Conservation (phyloP, 2,329 filamentous ascomycete species). For the Cordyceps farinosa region DNA sequence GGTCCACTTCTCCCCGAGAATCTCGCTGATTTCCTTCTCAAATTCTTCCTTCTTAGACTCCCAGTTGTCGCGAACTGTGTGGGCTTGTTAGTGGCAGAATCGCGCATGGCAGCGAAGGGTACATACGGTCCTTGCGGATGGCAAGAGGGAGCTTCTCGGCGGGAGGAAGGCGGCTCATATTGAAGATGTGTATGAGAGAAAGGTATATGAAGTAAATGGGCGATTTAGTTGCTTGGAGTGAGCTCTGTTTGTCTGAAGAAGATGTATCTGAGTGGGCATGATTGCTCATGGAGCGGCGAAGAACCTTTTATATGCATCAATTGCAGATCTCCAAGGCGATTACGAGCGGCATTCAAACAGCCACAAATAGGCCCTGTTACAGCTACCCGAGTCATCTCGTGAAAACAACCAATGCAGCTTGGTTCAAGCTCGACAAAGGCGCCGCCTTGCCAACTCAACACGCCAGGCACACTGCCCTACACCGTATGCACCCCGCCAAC, state of each 20-base stretch:
- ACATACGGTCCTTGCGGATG: conserved; percentile 49
- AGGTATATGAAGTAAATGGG: too few species aligned
- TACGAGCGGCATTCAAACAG: background rate
- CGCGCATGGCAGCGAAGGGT: too few species aligned
- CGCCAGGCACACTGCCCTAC: conserved; percentile 1
- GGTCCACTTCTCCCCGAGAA: conserved; percentile 48
- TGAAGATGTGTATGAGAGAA: background rate
- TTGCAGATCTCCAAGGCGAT: background rate
- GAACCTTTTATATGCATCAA: background rate
- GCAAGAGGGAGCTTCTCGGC: conserved; percentile 49
- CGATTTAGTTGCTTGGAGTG: background rate
- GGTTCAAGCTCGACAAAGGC: background rate
- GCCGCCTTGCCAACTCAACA: background rate
- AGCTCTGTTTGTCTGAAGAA: background rate
- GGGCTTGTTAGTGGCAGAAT: background rate
- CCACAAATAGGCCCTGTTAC: background rate
- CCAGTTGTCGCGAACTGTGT: conserved; percentile 50
- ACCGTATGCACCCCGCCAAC: background rate
- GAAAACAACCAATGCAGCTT: background rate
- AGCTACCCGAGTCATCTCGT: background rate
- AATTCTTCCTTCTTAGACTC: conserved; percentile 44
- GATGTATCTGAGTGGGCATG: too few species aligned
- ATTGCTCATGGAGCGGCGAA: background rate
- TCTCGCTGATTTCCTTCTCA: conserved; percentile 41
- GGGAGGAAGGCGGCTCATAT: conserved; percentile 35